phyloP scores from a whole-genome alignment of 371 early-diverging fungal species.

The Smittium culicis region DNA sequence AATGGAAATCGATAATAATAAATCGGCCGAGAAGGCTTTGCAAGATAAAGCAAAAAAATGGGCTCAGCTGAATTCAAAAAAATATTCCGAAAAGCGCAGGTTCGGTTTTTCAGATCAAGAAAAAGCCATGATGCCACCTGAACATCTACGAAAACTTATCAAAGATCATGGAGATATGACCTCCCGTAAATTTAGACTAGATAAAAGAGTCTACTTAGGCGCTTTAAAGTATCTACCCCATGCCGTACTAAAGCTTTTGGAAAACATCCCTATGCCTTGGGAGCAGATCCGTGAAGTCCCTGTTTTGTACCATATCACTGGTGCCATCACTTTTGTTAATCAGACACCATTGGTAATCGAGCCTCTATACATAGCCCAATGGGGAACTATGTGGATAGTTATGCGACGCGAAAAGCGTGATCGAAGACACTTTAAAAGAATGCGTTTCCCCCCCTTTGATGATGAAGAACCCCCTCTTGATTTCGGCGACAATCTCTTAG shows the following conservation, averaged over 20 bases:
- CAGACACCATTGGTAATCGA: conserved; percentile 92
- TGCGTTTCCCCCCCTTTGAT: conserved; percentile 96
- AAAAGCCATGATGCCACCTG: conserved; percentile 94
- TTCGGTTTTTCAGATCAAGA: conserved; percentile 56
- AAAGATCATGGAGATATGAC: conserved; percentile 98
- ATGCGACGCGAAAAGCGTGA: conserved; percentile 97
- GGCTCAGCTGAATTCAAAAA: conserved; percentile 79
- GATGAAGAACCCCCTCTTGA: conserved; percentile 97
- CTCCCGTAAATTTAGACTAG: conserved; percentile 87
- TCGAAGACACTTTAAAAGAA: conserved; percentile 94
- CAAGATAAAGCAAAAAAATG: conserved; percentile 69
- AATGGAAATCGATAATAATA: conserved; percentile 3
- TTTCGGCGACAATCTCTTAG: conserved; percentile 94
- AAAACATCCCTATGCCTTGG: conserved; percentile 99
- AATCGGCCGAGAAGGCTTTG: neutral
- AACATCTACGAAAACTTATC: conserved; percentile 91
- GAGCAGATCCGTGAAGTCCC: conserved; percentile 92
- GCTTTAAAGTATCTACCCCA: conserved; percentile 98
- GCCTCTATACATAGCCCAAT: conserved; percentile 92
- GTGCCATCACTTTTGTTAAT: conserved; percentile 96
- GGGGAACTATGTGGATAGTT: conserved; percentile 99
- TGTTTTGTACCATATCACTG: conserved; percentile 96
- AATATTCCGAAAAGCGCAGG: conserved; percentile 83
- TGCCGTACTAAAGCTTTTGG: conserved; percentile 90
- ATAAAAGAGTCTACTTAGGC: conserved; percentile 92